These are phyloP conservation scores for Arthrinium phaeospermum DNA, from an alignment of 2,329 filamentous ascomycete genomes.

Conservation along the genomic window DNA sequence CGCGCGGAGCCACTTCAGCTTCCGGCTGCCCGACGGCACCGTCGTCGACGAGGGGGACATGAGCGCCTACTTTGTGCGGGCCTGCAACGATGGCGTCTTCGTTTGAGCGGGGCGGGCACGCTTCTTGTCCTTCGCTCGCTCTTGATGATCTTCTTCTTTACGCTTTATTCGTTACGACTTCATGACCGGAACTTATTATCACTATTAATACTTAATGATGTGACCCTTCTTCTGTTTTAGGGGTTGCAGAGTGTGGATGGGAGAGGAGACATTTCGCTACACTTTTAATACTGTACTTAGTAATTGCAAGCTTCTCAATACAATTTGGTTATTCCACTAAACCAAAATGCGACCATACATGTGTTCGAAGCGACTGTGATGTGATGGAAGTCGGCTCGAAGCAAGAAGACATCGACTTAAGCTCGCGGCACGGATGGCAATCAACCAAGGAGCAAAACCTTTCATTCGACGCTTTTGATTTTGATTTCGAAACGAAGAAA, in stretches of 20 bases:
- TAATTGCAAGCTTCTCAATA: background rate
- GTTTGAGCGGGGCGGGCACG: background rate
- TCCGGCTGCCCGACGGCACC: conserved; percentile 23
- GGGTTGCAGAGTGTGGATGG: background rate
- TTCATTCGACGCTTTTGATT: background rate
- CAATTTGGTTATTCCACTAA: background rate
- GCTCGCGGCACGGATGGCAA: background rate
- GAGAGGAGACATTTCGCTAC: background rate
- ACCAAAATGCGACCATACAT: background rate
- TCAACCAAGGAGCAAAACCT: background rate
- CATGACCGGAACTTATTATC: background rate
- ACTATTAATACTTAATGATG: background rate
- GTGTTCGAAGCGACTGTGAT: background rate
- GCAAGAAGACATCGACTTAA: too few relatives aligned
- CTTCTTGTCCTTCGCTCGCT: too few relatives aligned
- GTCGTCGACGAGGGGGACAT: conserved; percentile 17
- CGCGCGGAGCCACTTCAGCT: conserved; percentile 22
- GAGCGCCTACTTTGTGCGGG: conserved; percentile 23
- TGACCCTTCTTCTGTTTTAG: too few relatives aligned
- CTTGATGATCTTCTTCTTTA: background rate
- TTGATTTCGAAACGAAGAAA: background rate
- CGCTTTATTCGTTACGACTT: background rate
- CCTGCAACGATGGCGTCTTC: conserved; percentile 24
- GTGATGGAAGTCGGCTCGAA: background rate
- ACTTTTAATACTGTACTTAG: background rate